Evolutionary conservation across 1,139 yeast species (phyloP).

Genomic region (Petasospora rhodanensis): DNA sequence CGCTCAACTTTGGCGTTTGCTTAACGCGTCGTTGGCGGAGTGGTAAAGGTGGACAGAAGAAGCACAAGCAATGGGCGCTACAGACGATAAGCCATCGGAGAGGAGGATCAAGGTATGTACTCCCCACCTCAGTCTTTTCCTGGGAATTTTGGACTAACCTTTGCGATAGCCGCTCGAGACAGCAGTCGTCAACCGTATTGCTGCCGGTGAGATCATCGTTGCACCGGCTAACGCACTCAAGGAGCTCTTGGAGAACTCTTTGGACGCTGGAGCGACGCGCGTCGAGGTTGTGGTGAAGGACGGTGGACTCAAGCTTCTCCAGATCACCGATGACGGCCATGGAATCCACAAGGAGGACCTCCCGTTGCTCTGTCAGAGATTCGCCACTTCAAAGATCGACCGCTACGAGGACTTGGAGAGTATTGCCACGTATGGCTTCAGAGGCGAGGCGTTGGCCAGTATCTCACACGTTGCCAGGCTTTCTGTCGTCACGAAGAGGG

Average conservation of each 20-base stretch:
- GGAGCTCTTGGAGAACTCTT: slow-evolving; percentile 73
- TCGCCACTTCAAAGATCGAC: slow-evolving; percentile 67
- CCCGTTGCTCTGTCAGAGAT: slow-evolving; percentile 54
- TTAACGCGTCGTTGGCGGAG: too few relatives aligned
- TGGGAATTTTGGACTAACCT: slow-evolving; percentile 1
- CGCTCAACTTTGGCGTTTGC: too few relatives aligned
- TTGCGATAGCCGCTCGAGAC: slow-evolving; percentile 40
- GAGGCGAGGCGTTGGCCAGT: slow-evolving; percentile 79
- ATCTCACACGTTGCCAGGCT: slow-evolving; percentile 63
- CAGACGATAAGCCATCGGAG: slow-evolving; percentile 3
- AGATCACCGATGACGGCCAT: slow-evolving; percentile 69
- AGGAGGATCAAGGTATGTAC: slow-evolving; percentile 6
- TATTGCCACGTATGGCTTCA: slow-evolving; percentile 63
- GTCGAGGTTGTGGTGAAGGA: slow-evolving; percentile 63
- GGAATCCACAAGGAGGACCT: slow-evolving; percentile 67
- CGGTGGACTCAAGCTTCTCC: slow-evolving; percentile 57
- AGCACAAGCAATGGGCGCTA: too few relatives aligned
- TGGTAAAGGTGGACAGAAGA: too few relatives aligned
- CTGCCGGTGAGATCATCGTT: slow-evolving; percentile 95
- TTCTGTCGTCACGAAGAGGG: slow-evolving; percentile 73
- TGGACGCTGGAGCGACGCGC: slow-evolving; percentile 68
- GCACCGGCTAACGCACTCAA: slow-evolving; percentile 86
- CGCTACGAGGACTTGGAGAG: slow-evolving; percentile 46
- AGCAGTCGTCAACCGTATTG: slow-evolving; percentile 80
- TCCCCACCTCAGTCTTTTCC: neutral